phyloP scores from a whole-genome alignment of 139 green algal genomes.

The Auxenochlorella protothecoides region DNA sequence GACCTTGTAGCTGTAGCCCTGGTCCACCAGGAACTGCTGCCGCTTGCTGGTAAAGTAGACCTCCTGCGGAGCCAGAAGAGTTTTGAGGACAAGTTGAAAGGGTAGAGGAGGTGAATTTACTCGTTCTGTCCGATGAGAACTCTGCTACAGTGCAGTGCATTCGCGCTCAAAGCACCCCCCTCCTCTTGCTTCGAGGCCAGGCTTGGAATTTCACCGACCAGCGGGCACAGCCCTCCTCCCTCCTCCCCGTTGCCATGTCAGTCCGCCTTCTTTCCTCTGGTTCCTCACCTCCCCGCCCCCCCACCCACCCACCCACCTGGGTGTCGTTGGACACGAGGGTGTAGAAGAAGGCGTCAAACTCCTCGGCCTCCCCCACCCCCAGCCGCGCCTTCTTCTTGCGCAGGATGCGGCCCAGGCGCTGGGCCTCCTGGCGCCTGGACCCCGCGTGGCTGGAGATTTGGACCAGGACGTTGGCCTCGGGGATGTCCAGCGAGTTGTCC shows the following conservation, averaged over 20 bases:
- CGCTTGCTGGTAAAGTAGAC: conserved; percentile 96
- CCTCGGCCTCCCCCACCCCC: conserved; percentile 27
- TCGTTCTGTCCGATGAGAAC: no score
- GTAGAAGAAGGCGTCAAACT: conserved; percentile 99
- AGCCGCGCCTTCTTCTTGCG: conserved; percentile 72
- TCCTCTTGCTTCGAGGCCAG: no score
- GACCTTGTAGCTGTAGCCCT: conserved; percentile 97
- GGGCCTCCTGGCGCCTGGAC: conserved; percentile 81
- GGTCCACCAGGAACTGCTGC: conserved; percentile 98
- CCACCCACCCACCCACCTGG: neutral
- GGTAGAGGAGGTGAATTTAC: no score
- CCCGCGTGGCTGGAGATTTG: conserved; percentile 93
- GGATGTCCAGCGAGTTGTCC: conserved; percentile 99
- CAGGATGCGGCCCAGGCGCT: conserved; percentile 94
- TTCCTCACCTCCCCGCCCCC: neutral
- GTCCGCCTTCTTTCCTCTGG: no score
- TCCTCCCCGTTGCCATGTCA: no score
- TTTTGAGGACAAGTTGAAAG: no score
- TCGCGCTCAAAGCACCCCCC: no score
- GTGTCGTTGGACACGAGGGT: conserved; percentile 95
- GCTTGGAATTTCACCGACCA: no score
- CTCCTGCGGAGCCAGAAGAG: conserved; percentile 46
- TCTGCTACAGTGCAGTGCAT: no score
- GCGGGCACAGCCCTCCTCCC: no score
- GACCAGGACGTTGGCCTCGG: conserved; percentile 98